Conservation (phyloP, 1,284 basidiomycete species). For the Baeospora myosura region DNA sequence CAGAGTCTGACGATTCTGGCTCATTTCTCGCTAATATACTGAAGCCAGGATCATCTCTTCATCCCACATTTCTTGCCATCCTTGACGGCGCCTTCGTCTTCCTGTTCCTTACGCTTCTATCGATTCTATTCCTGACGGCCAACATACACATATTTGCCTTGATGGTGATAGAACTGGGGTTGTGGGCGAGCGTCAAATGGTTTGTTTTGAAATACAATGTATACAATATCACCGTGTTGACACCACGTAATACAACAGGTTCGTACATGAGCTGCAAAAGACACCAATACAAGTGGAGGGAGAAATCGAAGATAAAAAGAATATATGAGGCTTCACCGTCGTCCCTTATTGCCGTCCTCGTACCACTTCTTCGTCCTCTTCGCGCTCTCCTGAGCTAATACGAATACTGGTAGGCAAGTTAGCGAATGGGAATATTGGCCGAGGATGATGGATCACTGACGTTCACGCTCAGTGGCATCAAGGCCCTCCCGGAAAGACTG, state of each 20-base stretch:
- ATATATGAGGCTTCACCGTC: slow-evolving; percentile 28
- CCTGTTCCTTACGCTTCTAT: slow-evolving; percentile 52
- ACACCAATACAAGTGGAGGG: slow-evolving; percentile 15
- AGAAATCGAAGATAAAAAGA: slow-evolving; percentile 17
- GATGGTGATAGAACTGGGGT: slow-evolving; percentile 51
- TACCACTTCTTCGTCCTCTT: slow-evolving; percentile 77
- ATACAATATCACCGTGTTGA: slow-evolving; percentile 17
- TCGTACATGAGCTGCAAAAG: slow-evolving; percentile 43
- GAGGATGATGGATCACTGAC: slow-evolving; percentile 41
- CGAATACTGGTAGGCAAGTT: slow-evolving; percentile 54
- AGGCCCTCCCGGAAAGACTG: slow-evolving; percentile 82
- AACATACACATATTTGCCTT: slow-evolving; percentile 59
- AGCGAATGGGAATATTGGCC: slow-evolving; percentile 4
- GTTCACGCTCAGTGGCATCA: slow-evolving; percentile 79
- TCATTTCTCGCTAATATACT: slow-evolving; percentile 50
- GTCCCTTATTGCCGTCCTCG: slow-evolving; percentile 56
- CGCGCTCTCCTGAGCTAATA: slow-evolving; percentile 74
- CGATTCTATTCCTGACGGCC: slow-evolving; percentile 50
- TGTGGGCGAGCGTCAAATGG: slow-evolving; percentile 80
- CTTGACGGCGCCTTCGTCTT: slow-evolving; percentile 53
- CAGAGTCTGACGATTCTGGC: neutral
- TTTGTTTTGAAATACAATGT: slow-evolving; percentile 24
- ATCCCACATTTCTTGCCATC: slow-evolving; percentile 59
- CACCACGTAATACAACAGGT: slow-evolving; percentile 31
- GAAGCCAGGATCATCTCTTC: slow-evolving; percentile 64